Evolutionary conservation across 495 filamentous ascomycete species (phyloP), one percentile per base, ranked within the genome.

Genomic region (Hypomontagnella monticulosa): DNA sequence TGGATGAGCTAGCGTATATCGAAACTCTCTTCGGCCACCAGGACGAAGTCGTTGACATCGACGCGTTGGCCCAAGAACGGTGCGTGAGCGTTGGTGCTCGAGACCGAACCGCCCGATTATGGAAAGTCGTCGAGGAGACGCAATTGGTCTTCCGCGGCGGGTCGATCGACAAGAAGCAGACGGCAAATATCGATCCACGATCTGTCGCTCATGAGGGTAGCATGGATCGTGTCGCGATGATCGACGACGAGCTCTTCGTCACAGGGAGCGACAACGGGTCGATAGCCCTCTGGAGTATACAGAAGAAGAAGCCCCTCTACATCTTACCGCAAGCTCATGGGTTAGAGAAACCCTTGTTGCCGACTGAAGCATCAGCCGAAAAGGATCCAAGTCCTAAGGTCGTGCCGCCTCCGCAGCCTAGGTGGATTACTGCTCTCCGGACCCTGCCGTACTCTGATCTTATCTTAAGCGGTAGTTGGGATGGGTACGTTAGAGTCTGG

Each of bases 21-120:
- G 96, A 98, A 72, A 97, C 95, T 0, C 81, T 99, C 0, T 97
- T 97, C 76, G 95, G 95, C 8, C 95, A 99, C 76, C 93, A 97
- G 72, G 95, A 98, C 71, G 83, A 89, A 61, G 90, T 97, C 38
- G 81, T 93, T 36, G 89, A 91, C 67, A 83, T 99, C 52, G 88
- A 90, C 37, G 91, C 93, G 4, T 83, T 96, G 67, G 87, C 86
- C 10, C 86, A 90, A 53, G 95, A 99, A 76, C 88, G 92, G 33
- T 97, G 95, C 74, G 82, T 98, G 52, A 92, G 88, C 62, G 95
- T 96, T 15, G 95, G 95, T 59, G 90, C 74, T 27, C 83, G 94
- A 48, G 95, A 99, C 73, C 88, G 94, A 18, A 97, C 95, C 0
- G 93, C 93, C n/a, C 83, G 95, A 27, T 76, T 97, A 61, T 99